These are phyloP conservation scores for Samsoniella hepiali DNA, from an alignment of 2,329 filamentous ascomycete genomes.

Conservation along the genomic window DNA sequence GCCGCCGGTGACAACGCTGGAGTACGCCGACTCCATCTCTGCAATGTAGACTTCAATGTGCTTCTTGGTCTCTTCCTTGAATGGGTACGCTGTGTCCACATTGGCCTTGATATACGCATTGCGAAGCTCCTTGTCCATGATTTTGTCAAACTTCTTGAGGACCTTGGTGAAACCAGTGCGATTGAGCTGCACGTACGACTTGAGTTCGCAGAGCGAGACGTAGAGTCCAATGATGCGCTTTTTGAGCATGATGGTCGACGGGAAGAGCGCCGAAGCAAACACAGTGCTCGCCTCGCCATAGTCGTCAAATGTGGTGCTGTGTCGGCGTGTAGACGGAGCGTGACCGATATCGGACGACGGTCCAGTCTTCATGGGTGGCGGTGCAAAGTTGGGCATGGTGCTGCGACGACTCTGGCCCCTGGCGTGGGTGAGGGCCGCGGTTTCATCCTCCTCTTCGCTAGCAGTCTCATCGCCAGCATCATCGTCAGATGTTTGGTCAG, in stretches of 20 bases:
- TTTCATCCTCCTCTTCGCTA: slow-evolving; percentile 62
- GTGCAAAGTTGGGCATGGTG: slow-evolving; percentile 35
- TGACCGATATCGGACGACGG: slow-evolving; percentile 56
- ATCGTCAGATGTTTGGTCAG: slow-evolving; percentile 49
- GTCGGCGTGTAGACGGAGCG: slow-evolving; percentile 51
- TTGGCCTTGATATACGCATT: slow-evolving; percentile 68
- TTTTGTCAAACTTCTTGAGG: slow-evolving; percentile 98
- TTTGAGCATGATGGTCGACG: slow-evolving; percentile 79
- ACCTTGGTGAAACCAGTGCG: slow-evolving; percentile 95
- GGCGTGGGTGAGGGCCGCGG: slow-evolving; percentile 49
- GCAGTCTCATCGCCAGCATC: slow-evolving; percentile 62
- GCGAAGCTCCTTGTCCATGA: slow-evolving; percentile 77
- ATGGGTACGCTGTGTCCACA: slow-evolving; percentile 79
- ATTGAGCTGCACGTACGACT: slow-evolving; percentile 94
- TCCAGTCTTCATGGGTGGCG: slow-evolving; percentile 53
- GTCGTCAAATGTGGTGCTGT: slow-evolving; percentile 71
- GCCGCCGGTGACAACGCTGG: slow-evolving; percentile 76
- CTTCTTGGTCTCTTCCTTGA: slow-evolving; percentile 68
- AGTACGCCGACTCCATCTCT: slow-evolving; percentile 75
- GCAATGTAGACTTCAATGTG: slow-evolving; percentile 68
- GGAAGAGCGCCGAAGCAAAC: slow-evolving; percentile 59
- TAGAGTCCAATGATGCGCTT: slow-evolving; percentile 85
- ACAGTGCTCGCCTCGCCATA: slow-evolving; percentile 67
- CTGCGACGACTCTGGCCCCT: slow-evolving; percentile 37
- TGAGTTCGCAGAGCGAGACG: slow-evolving; percentile 89